Evolutionary conservation across 345 rosid genomes (phyloP).

Genomic region (Aethionema arabicum): DNA sequence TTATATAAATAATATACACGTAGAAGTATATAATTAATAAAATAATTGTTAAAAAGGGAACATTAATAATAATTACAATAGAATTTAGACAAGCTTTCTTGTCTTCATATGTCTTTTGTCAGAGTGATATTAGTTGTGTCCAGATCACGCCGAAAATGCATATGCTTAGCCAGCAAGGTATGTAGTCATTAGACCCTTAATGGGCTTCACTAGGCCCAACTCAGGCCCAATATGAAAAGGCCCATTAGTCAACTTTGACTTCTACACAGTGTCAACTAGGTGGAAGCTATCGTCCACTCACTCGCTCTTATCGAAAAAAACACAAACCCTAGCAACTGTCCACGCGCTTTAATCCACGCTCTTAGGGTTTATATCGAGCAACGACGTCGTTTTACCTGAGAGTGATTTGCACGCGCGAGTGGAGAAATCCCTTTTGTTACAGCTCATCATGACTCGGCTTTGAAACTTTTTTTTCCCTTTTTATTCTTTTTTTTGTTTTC

Average conservation of each 20-base stretch:
- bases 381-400: background rate
- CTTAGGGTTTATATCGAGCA: background rate
- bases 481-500: slow-evolving; percentile 12
- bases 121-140: slow-evolving; percentile 33
- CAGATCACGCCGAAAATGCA: slow-evolving; percentile 40
- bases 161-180: slow-evolving; percentile 38
- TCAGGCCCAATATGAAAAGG: background rate
- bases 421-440: slow-evolving; percentile 10
- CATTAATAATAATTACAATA: background rate
- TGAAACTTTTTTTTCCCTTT: background rate
- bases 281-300: slow-evolving; percentile 23
- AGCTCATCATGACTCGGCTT: slow-evolving; percentile 34
- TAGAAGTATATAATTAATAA: background rate
- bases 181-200: background rate
- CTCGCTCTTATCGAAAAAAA: slow-evolving; percentile 24
- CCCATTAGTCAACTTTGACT: slow-evolving; percentile 23
- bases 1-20: background rate
- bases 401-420: slow-evolving; percentile 22
- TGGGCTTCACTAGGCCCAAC: slow-evolving; percentile 16
- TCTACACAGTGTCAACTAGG: slow-evolving; percentile 25
- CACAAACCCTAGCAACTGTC: slow-evolving; percentile 1
- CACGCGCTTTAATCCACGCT: slow-evolving; percentile 24
- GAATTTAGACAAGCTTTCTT: slow-evolving; percentile 23
- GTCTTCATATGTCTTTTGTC: slow-evolving; percentile 29
- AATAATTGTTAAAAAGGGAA: background rate